Evolutionary conservation across 2,329 filamentous ascomycete genomes (phyloP), one percentile per base, ranked within the genome.

Genomic region (Exophiala sp.): DNA sequence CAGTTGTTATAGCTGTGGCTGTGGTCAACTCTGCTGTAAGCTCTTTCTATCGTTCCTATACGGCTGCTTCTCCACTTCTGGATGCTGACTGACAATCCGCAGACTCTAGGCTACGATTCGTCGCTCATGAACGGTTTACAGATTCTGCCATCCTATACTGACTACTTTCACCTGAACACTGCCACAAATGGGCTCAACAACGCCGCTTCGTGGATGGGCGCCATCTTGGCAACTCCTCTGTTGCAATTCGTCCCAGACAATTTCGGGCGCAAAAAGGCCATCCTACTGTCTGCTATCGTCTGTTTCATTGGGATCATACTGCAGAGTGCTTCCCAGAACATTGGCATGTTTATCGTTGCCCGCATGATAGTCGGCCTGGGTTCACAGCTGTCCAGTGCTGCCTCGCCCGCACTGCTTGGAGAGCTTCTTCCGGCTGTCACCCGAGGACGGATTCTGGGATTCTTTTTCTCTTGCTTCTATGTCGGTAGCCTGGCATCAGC

Each of bases 301-400:
- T 82, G 80, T 65, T 64, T 77, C 4, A 36, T 86, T 21, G 84
- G 83, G 6, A 80, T 80, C 1, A 71, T 75, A 33, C 72, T 87
- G 1, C 84, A 87, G 65, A 73, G 77, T 21, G 76, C 78, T 21
- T 80, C 84, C 10, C 74, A 78, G 57, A 74, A 78, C 47, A 67
- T 82, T 11, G 69, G 72, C 7, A 80, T 84, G 81, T 82, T 77
- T 64, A 74, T 75, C 52, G 74, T 78, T 7, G 80, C 83, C 0
- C 79, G 83, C 10, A 78, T 84, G 59, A 72, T 84, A 51, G 80
- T 78, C 29, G 52, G 82, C 3, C 76, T 80, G 64, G 81, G 80
- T 5, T 78, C 84, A 39, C 81, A 81, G 11, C 65, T 80, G 14
- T 74, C 83, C 61, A 79, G 75, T n/a, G 83, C 81, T 64, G 80